Evolutionary conservation across 2,329 filamentous ascomycete genomes (phyloP), one percentile per base, ranked within the genome.

Genomic region (Westerdykella ornata): DNA sequence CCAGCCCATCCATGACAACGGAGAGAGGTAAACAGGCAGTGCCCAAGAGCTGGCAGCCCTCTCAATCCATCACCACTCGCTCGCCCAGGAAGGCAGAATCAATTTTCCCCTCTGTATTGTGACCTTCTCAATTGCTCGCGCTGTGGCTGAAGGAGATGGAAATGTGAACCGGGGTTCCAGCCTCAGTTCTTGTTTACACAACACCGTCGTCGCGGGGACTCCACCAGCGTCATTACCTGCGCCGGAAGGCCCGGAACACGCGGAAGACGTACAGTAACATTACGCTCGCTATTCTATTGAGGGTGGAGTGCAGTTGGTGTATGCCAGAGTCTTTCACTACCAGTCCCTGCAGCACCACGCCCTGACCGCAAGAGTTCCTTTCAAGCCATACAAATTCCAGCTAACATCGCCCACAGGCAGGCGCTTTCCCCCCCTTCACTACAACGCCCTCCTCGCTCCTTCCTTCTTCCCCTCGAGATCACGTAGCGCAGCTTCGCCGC

Each of bases 1-100:
- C 45, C 48, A 45, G 40, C 45, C 40, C 44, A 50, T 48, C 47
- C 48, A 51, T 52, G 45, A 53, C 52, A 52, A 53, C 49, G 39
- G 43, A 39, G 43, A 39, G n/a, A 17, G 38, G 47, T 51, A 53
- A 55, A 53, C 50, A 55, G 45, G 42, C 49, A 46, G 47, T 48
- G 46, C 45, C 42, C 41, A 3, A 46, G n/a, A 45, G 41, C 42
- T 45, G 44, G 44, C 22, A 26, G 7, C 22, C 22, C 22, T 26
- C 35, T 16, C 22, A 41, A 39, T 40, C 30, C 30, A 37, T 40
- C 36, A 29, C 28, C 26, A 31, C 12, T 39, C 38, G 31, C 35
- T 44, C 32, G 19, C 34, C 31, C 31, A 28, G 14, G n/a, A 30
- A 38, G 18, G 18, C 20, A 42, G 33, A 33, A 20, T 37, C 20